These are phyloP conservation scores for Angomonas deanei DNA, from an alignment of 208 protist genomes.

Conservation along the genomic window DNA sequence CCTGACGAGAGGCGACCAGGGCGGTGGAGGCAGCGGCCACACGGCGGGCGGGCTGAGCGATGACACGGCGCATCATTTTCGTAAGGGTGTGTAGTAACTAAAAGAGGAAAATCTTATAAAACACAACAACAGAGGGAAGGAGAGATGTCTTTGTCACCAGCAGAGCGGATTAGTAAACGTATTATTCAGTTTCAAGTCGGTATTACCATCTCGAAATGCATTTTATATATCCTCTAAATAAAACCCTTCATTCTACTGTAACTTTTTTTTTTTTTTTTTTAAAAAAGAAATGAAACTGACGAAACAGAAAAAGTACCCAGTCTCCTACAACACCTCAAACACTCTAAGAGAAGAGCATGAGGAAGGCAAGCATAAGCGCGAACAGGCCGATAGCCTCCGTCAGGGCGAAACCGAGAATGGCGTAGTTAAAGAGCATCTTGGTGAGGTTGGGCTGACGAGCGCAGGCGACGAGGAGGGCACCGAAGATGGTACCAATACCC, in stretches of 20 bases:
- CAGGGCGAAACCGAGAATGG: conserved; percentile 79
- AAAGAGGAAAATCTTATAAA: conserved; percentile 2
- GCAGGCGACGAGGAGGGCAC: conserved; percentile 55
- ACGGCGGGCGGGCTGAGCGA: conserved; percentile 21
- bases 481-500: conserved; percentile 67
- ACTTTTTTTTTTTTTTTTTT: background rate
- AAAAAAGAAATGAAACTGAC: too few relatives aligned
- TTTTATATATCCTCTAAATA: background rate
- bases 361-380: conserved; percentile 69
- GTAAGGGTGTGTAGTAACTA: background rate
- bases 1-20: conserved; percentile 26
- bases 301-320: too few relatives aligned
- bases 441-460: conserved; percentile 76
- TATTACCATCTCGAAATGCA: too few relatives aligned
- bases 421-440: conserved; percentile 78
- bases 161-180: too few relatives aligned
- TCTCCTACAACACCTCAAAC: background rate
- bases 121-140: too few relatives aligned
- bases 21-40: conserved; percentile 22
- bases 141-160: too few relatives aligned
- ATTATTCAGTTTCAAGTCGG: too few relatives aligned
- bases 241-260: background rate
- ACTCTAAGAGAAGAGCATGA: conserved; percentile 80
- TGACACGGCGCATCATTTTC: conserved; percentile 41
- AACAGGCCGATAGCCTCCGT: conserved; percentile 79